A percentile compares a stretch with the other conserved stretches of the same genome.
These are phyloP conservation scores for Yamadazyma diospyri DNA, from an alignment of 1,139 yeast species.

Conservation along the genomic window DNA sequence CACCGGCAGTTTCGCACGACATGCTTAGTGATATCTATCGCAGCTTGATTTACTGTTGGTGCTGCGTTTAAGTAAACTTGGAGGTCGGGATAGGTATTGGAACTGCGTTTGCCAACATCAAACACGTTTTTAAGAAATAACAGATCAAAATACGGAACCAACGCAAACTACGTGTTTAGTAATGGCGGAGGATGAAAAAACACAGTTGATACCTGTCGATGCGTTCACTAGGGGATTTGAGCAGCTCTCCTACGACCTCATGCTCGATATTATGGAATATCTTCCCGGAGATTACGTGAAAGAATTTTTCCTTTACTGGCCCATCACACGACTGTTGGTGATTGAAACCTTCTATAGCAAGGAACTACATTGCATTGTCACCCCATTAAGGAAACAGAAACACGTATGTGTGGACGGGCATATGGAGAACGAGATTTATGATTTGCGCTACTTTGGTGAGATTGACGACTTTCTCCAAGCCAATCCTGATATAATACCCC, in stretches of 20 bases:
- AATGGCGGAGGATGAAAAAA: too few species aligned
- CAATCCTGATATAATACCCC: constrained; percentile 28
- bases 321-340: constrained; percentile 19
- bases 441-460: constrained; percentile 27
- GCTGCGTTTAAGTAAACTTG: too few species aligned
- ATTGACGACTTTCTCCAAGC: constrained; percentile 28
- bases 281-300: constrained; percentile 25
- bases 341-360: constrained; percentile 24
- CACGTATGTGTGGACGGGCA: constrained; percentile 21
- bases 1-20: too few species aligned
- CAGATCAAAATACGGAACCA: too few species aligned
- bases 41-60: too few species aligned
- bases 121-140: too few species aligned
- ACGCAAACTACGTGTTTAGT: too few species aligned
- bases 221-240: neutral
- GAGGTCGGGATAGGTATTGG: too few species aligned
- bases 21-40: too few species aligned
- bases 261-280: constrained; percentile 20
- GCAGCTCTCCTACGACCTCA: constrained; percentile 26
- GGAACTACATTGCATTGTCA: constrained; percentile 32
- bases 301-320: constrained; percentile 24
- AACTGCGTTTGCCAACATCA: too few species aligned
- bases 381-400: constrained; percentile 26
- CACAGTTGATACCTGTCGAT: too few species aligned
- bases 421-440: constrained; percentile 19